A percentile compares a stretch with the other conserved stretches of the same genome.
These are phyloP conservation scores for Pelagophyceae sp. DNA, from an alignment of 352 stramenopile species.

Conservation along the genomic window DNA sequence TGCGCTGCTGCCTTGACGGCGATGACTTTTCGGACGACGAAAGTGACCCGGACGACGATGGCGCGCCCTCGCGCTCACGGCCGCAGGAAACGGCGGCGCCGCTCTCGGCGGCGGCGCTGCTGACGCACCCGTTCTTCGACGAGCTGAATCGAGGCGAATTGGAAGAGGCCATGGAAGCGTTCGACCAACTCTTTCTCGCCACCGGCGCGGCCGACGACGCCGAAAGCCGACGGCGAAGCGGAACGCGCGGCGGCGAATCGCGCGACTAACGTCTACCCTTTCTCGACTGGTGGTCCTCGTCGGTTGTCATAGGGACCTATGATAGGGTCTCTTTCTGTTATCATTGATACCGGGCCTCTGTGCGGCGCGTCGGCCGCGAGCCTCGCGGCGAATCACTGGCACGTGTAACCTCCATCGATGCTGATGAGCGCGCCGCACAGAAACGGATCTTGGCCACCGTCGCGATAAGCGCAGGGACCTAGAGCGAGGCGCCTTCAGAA, in stretches of 20 bases:
- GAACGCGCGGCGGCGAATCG: too few relatives aligned
- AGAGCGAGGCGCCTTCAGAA: too few relatives aligned
- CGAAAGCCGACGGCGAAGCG: too few relatives aligned
- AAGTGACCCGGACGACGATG: background rate
- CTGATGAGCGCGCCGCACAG: background rate
- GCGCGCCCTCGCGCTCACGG: background rate
- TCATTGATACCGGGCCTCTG: too few relatives aligned
- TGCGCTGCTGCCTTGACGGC: background rate
- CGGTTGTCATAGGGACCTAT: too few relatives aligned
- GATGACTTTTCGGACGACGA: background rate
- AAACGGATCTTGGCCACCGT: conserved; percentile 16
- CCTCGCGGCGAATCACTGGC: background rate
- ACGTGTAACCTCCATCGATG: conserved; percentile 16
- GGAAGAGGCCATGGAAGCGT: background rate
- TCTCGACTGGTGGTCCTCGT: too few relatives aligned
- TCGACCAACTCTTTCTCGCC: background rate
- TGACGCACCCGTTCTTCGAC: background rate
- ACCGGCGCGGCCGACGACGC: too few relatives aligned
- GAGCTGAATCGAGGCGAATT: background rate
- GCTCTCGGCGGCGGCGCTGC: background rate
- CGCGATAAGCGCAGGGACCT: conserved; percentile 12
- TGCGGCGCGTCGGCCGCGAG: too few relatives aligned
- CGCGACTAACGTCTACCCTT: too few relatives aligned
- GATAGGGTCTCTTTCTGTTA: too few relatives aligned
- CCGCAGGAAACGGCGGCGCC: too few relatives aligned